Percentiles rank a stretch among this genome's conserved stretches.
These are phyloP conservation scores for Russula ochroleuca DNA, from an alignment of 768 basidiomycete species.

Conservation along the genomic window DNA sequence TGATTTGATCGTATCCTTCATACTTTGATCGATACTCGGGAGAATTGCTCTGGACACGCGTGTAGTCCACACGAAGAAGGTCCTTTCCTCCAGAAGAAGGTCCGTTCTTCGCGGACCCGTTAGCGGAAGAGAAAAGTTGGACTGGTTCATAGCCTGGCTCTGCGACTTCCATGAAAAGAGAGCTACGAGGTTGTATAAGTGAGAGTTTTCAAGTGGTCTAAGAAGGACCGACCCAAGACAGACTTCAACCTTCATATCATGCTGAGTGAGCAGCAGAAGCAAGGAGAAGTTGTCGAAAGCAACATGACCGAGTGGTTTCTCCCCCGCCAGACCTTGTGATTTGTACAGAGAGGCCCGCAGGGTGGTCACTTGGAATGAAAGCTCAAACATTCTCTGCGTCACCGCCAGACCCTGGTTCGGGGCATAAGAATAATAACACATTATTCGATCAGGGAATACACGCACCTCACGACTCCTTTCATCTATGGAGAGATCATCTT, in stretches of 20 bases:
- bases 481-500: constrained; percentile 59
- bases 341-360: constrained; percentile 78
- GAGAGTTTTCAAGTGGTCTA: constrained; percentile 11
- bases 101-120: constrained; percentile 42
- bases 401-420: constrained; percentile 37
- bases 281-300: constrained; percentile 75
- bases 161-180: constrained; percentile 70
- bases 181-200: constrained; percentile 40
- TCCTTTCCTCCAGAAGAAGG: constrained; percentile 60
- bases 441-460: constrained; percentile 6
- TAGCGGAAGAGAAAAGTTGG: constrained; percentile 61
- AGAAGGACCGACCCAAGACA: constrained; percentile 55
- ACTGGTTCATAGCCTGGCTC: constrained; percentile 52
- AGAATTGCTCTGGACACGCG: constrained; percentile 73
- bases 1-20: constrained; percentile 82
- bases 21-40: constrained; percentile 78
- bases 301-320: constrained; percentile 75
- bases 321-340: constrained; percentile 53
- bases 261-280: constrained; percentile 69
- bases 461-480: constrained; percentile 51
- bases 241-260: constrained; percentile 82
- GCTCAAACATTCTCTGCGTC: constrained; percentile 68
- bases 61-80: constrained; percentile 75
- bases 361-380: constrained; percentile 82
- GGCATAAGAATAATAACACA: neutral